phyloP scores from a whole-genome alignment of 192 early-diverging fungal species.

The Linnemannia hyalina region DNA sequence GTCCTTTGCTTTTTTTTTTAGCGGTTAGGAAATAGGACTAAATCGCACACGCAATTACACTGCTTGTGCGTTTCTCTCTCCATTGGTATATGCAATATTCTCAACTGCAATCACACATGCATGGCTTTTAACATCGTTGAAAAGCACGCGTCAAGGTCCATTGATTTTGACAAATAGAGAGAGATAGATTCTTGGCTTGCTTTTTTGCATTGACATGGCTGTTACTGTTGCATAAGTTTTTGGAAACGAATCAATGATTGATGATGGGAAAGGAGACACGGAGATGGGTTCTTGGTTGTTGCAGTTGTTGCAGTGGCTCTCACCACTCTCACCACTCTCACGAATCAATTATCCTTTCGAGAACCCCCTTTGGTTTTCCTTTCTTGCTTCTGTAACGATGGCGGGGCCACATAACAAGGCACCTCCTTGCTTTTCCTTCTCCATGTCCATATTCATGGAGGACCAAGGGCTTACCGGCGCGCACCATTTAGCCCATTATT shows the following conservation, averaged over 20 bases:
- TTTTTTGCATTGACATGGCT: neutral
- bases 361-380: neutral
- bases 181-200: neutral
- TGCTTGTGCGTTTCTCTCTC: neutral
- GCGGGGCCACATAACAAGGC: conserved; percentile 1
- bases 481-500: no score
- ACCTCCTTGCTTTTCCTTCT: neutral
- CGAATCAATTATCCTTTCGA: neutral
- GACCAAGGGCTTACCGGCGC: no score
- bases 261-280: neutral
- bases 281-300: neutral
- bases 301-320: neutral
- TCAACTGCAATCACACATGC: neutral
- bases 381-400: neutral
- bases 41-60: no score
- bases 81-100: neutral
- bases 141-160: neutral
- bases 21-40: no score
- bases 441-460: neutral
- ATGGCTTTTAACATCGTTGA: neutral
- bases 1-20: no score
- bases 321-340: neutral
- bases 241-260: neutral
- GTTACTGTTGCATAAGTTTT: neutral
- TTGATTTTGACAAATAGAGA: neutral